Conservation (phyloP, 179 eudicot species). For the Nepenthes alata region DNA sequence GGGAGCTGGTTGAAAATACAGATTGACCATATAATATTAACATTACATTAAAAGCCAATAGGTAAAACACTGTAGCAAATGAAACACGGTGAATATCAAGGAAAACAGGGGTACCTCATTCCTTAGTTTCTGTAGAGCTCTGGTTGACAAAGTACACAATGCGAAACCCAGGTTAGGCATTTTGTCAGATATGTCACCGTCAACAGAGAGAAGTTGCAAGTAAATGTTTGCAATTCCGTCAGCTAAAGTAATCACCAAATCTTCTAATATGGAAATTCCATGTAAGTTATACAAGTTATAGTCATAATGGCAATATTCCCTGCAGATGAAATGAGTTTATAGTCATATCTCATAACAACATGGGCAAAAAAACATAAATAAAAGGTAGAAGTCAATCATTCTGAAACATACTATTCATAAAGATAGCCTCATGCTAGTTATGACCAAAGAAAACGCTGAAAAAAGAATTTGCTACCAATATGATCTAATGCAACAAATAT, state of each 20-base stretch:
- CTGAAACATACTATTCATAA: neutral
- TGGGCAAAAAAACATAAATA: neutral
- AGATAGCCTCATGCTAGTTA: no score
- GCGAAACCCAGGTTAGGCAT: conserved; percentile 57
- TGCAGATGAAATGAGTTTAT: conserved; percentile 18
- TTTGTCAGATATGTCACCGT: conserved; percentile 52
- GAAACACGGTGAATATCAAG: neutral
- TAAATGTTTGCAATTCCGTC: conserved; percentile 87
- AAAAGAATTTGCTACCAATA: no score
- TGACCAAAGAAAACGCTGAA: no score
- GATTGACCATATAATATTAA: no score
- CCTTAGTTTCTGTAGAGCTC: conserved; percentile 83
- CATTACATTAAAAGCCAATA: neutral
- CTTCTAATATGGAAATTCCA: conserved; percentile 71
- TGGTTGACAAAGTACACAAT: conserved; percentile 69
- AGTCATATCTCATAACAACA: neutral
- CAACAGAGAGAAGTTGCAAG: conserved; percentile 82
- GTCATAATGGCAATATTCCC: conserved; percentile 59
- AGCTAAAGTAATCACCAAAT: conserved; percentile 68
- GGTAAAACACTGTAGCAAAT: neutral
- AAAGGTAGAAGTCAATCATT: neutral
- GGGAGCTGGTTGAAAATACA: no score
- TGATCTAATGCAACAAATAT: neutral
- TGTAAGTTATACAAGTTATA: conserved; percentile 38
- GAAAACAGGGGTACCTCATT: conserved; percentile 51